Conservation (phyloP, 192 early-diverging fungal species). For the Obelidium mucronatum region DNA sequence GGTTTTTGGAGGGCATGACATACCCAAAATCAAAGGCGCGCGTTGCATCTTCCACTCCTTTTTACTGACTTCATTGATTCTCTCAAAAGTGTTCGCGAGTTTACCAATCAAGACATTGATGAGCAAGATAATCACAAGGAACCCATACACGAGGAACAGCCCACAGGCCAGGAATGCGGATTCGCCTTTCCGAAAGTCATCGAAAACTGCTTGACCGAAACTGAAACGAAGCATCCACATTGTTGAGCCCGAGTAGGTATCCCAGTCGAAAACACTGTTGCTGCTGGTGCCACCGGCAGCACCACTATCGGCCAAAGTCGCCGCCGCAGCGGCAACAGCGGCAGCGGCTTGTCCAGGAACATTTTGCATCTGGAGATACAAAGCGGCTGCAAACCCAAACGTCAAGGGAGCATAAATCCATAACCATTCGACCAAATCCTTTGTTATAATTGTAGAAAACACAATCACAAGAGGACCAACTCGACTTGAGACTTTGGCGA, state of each 20-base stretch:
- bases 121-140: constrained; percentile 22
- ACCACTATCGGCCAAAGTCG: background rate
- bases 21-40: constrained; percentile 24
- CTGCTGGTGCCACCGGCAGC: constrained; percentile 7
- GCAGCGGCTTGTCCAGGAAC: constrained; percentile 18
- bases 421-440: constrained; percentile 27
- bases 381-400: constrained; percentile 23
- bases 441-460: constrained; percentile 21
- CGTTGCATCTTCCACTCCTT: constrained; percentile 20
- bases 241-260: background rate
- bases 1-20: too few relatives aligned
- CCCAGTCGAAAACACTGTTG: constrained; percentile 34
- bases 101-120: constrained; percentile 34
- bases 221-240: constrained; percentile 26
- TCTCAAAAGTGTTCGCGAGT: constrained; percentile 18
- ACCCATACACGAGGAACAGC: background rate
- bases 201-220: constrained; percentile 14
- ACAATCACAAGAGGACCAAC: constrained; percentile 34
- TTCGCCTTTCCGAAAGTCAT: constrained; percentile 9
- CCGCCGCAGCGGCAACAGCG: too few relatives aligned
- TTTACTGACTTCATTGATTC: background rate
- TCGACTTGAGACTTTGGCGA: constrained; percentile 25
- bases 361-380: constrained; percentile 39
- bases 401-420: constrained; percentile 8
- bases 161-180: background rate